Base-by-base conservation (phyloP, 106 monocot species). In the Chionographis japonica region DNA sequence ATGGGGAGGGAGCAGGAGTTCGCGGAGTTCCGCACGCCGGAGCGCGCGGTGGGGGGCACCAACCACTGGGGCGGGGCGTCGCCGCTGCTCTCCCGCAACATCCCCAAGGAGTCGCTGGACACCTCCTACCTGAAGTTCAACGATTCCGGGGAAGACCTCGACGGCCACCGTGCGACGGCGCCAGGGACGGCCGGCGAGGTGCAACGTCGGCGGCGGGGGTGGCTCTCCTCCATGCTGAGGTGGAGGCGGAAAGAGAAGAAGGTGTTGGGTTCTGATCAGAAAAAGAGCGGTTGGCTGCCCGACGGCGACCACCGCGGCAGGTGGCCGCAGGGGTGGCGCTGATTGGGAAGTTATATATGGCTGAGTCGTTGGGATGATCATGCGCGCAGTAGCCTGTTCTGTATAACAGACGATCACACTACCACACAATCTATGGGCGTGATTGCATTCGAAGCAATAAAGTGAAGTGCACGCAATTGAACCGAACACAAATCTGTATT, bases 31-130 rank as follows among this genome's bases (percentile, higher is more conserved):
- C 60, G 60, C 7, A 75, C 75, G 7, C 75, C 75, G 50, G 69
- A 76, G 56, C 69, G 63, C 56, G 69, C 69, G 16, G 3, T 10
- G 4, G 1, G 18, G 61, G 69, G 76, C 43, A 41, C 63, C 35
- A 70, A 76, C 69, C 43, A 57, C 18, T 76, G 76, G 76, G 76
- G 76, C 43, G 76, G 69, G 41, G 63, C n/a, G 42, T 76, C 76
- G 11, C 76, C 69, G 6, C 60, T 69, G 53, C 76, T 76, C 18
- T 59, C 63, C 8, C 12, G 6, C 57, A 69, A 76, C 69, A 49
- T 76, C 35, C 69, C 69, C 0, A 56, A 12, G 16, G 36, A 69
- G 69, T 69, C 76, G 11, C 35, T 70, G 56, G 46, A 56, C 36
- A 57, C 12, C 15, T 57, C 13, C 40, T 76, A 76, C 62, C 56